Percentiles rank a stretch among this genome's conserved stretches.
Evolutionary conservation across 306 rosid genomes (phyloP).

Genomic region (Myrica gale): DNA sequence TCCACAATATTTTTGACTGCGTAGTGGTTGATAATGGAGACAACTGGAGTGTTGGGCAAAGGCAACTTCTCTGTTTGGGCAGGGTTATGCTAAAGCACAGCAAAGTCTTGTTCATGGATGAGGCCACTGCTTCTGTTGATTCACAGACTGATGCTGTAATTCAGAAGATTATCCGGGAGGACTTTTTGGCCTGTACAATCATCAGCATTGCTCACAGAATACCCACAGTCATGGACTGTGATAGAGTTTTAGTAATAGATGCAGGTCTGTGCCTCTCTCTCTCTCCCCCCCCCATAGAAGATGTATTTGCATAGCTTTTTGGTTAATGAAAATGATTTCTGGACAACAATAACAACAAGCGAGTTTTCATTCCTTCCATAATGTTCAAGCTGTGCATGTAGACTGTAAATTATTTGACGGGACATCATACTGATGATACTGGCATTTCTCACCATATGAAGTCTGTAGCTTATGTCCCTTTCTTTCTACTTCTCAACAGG

Average conservation of each 20-base stretch:
- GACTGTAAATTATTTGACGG: background rate
- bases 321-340: background rate
- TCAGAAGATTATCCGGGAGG: conserved; percentile 86
- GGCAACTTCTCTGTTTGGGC: conserved; percentile 90
- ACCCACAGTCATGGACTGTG: conserved; percentile 95
- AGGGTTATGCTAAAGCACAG: conserved; percentile 91
- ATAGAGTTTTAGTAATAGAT: conserved; percentile 73
- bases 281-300: background rate
- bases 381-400: background rate
- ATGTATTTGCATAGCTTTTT: background rate
- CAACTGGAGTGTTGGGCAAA: conserved; percentile 98
- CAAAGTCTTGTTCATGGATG: conserved; percentile 84
- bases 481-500: conserved; percentile 41
- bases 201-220: conserved; percentile 98
- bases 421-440: background rate
- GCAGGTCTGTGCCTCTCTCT: conserved; percentile 52
- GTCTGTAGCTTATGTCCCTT: background rate
- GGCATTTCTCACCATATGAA: background rate
- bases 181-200: conserved; percentile 77
- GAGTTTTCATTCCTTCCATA: background rate
- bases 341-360: background rate
- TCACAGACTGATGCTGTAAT: conserved; percentile 90
- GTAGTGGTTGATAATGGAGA: conserved; percentile 84
- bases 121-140: conserved; percentile 96
- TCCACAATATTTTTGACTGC: background rate